Conservation (phyloP, 129 eudicot species). For the Arctium minus region DNA sequence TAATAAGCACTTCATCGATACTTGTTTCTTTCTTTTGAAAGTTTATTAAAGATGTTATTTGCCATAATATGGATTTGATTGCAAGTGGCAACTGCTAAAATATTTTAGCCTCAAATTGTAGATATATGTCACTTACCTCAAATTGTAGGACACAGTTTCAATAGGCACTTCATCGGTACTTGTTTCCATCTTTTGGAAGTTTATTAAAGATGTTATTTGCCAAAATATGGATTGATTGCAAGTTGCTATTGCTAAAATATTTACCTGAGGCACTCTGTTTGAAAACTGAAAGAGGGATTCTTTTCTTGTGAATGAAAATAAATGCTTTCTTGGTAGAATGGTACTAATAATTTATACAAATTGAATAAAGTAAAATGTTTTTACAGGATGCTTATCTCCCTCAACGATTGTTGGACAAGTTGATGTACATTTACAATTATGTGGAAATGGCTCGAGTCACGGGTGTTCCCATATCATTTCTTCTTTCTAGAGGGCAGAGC, state of each 20-base stretch:
- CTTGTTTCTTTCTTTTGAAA: neutral
- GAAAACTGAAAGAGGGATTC: neutral
- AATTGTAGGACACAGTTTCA: neutral
- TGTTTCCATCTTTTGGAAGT: neutral
- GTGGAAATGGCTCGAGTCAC: slow-evolving; percentile 99
- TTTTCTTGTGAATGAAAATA: neutral
- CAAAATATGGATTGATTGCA: slow-evolving; percentile 3
- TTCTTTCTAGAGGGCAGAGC: slow-evolving; percentile 97
- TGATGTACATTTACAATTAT: slow-evolving; percentile 94
- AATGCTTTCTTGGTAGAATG: neutral
- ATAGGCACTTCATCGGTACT: neutral
- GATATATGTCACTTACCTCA: neutral
- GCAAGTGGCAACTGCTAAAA: neutral
- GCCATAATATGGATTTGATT: slow-evolving; percentile 6
- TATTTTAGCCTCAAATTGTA: neutral
- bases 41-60: neutral
- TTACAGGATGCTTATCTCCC: slow-evolving; percentile 99
- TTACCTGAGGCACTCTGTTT: neutral
- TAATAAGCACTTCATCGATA: neutral
- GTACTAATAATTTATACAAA: neutral
- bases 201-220: neutral
- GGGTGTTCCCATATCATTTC: slow-evolving; percentile 97
- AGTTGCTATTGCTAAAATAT: neutral
- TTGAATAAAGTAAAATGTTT: slow-evolving; percentile 5
- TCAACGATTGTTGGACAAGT: slow-evolving; percentile 91